Conservation (phyloP, 345 rosid genomes). For the Heritiera fomes region DNA sequence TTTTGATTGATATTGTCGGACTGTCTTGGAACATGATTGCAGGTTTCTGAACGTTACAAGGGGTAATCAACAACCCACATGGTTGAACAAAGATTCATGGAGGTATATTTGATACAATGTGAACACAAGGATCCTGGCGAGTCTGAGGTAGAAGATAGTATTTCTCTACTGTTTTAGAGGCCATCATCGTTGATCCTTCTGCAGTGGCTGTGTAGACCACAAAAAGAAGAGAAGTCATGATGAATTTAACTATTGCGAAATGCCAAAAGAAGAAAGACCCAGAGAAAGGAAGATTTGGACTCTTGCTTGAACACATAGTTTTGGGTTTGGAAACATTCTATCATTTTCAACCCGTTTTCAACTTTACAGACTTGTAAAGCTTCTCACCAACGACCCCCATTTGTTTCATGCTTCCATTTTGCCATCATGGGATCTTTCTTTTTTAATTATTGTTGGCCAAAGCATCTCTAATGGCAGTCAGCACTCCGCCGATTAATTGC, state of each 20-base stretch:
- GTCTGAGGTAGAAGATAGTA: not conserved
- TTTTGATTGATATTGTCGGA: no score
- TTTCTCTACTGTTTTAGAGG: not conserved
- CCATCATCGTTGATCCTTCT: not conserved
- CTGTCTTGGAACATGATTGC: no score
- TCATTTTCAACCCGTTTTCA: not conserved
- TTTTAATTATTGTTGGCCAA: conserved; percentile 8
- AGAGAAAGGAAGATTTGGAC: not conserved
- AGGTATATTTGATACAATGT: no score
- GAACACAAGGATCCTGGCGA: no score
- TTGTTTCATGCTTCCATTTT: not conserved
- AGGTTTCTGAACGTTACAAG: no score
- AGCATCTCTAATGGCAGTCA: not conserved
- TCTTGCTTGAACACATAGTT: not conserved
- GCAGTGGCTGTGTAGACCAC: not conserved
- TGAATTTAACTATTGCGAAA: conserved; percentile 13
- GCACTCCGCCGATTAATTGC: not conserved
- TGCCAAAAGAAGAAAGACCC: conserved; percentile 1
- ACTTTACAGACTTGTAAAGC: conserved; percentile 9
- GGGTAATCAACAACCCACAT: no score
- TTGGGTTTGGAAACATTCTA: not conserved
- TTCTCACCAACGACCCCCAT: not conserved
- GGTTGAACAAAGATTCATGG: no score
- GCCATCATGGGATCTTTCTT: no score
- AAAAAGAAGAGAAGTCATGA: not conserved